Evolutionary conservation across 768 basidiomycete genomes (phyloP).

Genomic region (Tephrocybe sp.): DNA sequence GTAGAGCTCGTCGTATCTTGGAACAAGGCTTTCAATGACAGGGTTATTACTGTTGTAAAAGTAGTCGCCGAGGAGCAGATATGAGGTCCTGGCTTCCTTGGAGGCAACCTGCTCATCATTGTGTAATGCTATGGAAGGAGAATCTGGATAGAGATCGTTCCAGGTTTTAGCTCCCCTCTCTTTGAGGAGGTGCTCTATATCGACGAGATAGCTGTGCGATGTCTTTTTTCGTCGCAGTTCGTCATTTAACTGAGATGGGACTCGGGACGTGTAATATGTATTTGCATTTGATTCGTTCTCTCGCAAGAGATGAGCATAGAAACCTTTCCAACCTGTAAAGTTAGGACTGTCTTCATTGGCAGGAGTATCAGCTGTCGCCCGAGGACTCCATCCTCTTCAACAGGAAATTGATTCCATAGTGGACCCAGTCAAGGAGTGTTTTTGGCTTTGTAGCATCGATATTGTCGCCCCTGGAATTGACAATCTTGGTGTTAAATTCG

Average conservation of each 20-base stretch:
- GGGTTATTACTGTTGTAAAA: conserved; percentile 24
- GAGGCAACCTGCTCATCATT: conserved; percentile 1
- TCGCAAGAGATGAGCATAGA: neutral
- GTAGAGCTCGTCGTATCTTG: conserved; percentile 52
- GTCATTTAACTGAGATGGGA: neutral
- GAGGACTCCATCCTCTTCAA: conserved; percentile 21
- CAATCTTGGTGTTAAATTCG: conserved; percentile 32
- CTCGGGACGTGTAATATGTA: neutral
- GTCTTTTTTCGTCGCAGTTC: neutral
- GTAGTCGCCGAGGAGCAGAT: neutral
- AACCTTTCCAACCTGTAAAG: conserved; percentile 4
- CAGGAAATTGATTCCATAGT: conserved; percentile 26
- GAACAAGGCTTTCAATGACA: conserved; percentile 33
- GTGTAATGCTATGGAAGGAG: conserved; percentile 12
- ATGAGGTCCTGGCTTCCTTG: neutral
- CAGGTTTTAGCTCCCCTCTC: conserved; percentile 41
- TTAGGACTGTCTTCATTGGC: neutral
- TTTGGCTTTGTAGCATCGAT: conserved; percentile 17
- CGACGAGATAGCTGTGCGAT: conserved; percentile 30
- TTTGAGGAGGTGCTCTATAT: conserved; percentile 31
- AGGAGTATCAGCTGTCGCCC: neutral
- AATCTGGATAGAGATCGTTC: conserved; percentile 36
- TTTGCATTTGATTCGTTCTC: neutral
- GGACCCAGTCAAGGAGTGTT: conserved; percentile 40
- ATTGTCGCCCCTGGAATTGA: conserved; percentile 20